Evolutionary conservation across 192 early-diverging fungal genomes (phyloP).

Genomic region (Diversispora epigaea): DNA sequence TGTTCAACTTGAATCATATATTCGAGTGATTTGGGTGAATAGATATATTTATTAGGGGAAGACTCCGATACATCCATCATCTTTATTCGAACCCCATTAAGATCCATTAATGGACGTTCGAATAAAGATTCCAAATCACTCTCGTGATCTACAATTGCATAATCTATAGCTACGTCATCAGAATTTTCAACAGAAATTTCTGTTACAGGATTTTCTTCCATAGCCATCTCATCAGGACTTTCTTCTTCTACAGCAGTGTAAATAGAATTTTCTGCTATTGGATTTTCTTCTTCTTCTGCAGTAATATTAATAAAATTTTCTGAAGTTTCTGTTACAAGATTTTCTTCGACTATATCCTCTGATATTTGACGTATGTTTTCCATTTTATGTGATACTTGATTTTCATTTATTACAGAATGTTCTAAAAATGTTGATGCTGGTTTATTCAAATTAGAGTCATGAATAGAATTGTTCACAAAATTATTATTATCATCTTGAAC

Average conservation of each 20-base stretch:
- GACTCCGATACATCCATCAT: constrained; percentile 18
- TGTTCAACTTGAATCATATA: constrained; percentile 32
- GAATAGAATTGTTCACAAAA: no score
- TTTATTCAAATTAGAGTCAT: no score
- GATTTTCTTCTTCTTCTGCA: not conserved
- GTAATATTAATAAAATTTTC: not conserved
- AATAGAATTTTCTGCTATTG: no score
- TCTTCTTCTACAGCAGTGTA: no score
- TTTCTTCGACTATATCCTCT: no score
- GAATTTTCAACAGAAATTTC: not conserved
- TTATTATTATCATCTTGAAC: no score
- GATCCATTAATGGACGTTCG: not conserved
- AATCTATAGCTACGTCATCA: not conserved
- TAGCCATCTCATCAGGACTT: no score
- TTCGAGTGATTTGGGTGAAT: not conserved
- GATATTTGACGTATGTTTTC: no score
- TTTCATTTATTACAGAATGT: no score
- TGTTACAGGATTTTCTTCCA: no score
- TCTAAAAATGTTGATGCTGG: no score
- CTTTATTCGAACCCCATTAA: constrained; percentile 19
- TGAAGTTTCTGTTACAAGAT: not conserved
- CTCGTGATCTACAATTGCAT: not conserved
- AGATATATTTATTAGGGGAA: constrained; percentile 13
- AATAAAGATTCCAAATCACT: not conserved
- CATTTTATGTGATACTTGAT: no score